Base-by-base conservation (phyloP, 148 eudicot genomes). In the Nyssa sinensis region DNA sequence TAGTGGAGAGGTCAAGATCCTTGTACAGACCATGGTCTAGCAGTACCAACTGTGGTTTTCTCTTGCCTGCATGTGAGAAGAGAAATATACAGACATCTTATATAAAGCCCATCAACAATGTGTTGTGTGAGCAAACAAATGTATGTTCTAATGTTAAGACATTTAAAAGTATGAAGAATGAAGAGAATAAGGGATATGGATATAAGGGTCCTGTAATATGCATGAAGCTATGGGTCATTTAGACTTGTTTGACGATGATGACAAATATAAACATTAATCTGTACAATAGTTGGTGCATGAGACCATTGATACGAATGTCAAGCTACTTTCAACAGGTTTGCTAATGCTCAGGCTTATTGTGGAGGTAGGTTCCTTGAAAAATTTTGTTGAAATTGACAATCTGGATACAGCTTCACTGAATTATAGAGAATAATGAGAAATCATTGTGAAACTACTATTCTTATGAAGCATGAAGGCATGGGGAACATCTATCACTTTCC, bases 11-110 rank as follows among this genome's bases (percentile, higher is more conserved):
- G 74, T 95, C 98, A 69, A 95, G 97, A 55, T 90, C 97, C 81
- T 93, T 95, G 80, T 95, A 95, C 64, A 95, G 78, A 72, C 98
- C 98, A 86, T 95, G 98, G 83, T 95, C 98, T 74, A 95, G 82
- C 64, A 95, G 86, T 75, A 95, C 71, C 88, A 95, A 74, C 76
- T 95, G 98, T 33, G 98, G 98, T 79, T 88, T 92, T 77, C 85
- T 85, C 78, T 77, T 86, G 62, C 98, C 98, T 95, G 78, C 33
- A 74, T 55, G 69, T 31, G 62, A 35, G 34, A 71, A 51, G 28
- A 41, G 64, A 29, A 61, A 17, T 30, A 37, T 25, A 75, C 58
- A 21, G 21, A 31, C 37, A 71, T 71, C 51, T 33, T 27, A 33
- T 12, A 24, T 29, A 58, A 70, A 71, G 35, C 6, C 33, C 64